A percentile compares a stretch with the other conserved stretches of the same genome.
Evolutionary conservation across 23 red algal species (phyloP).

Genomic region (Gracilariopsis chorda): DNA sequence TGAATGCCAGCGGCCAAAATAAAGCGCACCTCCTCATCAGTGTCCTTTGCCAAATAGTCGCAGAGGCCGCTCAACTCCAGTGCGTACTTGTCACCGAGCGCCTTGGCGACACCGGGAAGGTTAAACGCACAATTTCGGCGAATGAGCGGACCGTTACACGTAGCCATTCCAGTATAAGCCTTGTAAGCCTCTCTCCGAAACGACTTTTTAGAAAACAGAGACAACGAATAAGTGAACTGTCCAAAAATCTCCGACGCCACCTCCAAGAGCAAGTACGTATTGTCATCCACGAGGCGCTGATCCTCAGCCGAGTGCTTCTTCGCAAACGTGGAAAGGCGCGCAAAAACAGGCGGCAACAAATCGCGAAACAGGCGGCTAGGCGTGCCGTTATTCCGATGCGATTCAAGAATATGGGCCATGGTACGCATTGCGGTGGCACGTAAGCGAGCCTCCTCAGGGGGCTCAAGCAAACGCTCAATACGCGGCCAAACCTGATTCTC

Average conservation of each 20-base stretch:
- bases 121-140: slow-evolving; percentile 79
- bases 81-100: slow-evolving; percentile 60
- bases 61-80: slow-evolving; percentile 65
- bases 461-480: slow-evolving; percentile 50
- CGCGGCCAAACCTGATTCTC: slow-evolving; percentile 57
- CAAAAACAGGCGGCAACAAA: slow-evolving; percentile 73
- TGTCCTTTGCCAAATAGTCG: slow-evolving; percentile 81
- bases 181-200: slow-evolving; percentile 73
- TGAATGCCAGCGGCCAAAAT: slow-evolving; percentile 77
- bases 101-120: slow-evolving; percentile 74
- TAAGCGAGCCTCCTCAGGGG: slow-evolving; percentile 59
- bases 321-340: slow-evolving; percentile 55
- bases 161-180: slow-evolving; percentile 77
- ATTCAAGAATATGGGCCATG: slow-evolving; percentile 78
- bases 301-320: slow-evolving; percentile 59
- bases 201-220: slow-evolving; percentile 34
- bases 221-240: slow-evolving; percentile 62
- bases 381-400: slow-evolving; percentile 43
- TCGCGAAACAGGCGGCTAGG: slow-evolving; percentile 62
- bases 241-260: slow-evolving; percentile 75
- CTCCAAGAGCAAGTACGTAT: slow-evolving; percentile 79
- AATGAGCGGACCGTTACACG: slow-evolving; percentile 82
- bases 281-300: slow-evolving; percentile 79
- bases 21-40: slow-evolving; percentile 75
- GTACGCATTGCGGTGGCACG: slow-evolving; percentile 69